Base-by-base conservation (phyloP, 768 basidiomycete genomes). In the Vararia minispora region DNA sequence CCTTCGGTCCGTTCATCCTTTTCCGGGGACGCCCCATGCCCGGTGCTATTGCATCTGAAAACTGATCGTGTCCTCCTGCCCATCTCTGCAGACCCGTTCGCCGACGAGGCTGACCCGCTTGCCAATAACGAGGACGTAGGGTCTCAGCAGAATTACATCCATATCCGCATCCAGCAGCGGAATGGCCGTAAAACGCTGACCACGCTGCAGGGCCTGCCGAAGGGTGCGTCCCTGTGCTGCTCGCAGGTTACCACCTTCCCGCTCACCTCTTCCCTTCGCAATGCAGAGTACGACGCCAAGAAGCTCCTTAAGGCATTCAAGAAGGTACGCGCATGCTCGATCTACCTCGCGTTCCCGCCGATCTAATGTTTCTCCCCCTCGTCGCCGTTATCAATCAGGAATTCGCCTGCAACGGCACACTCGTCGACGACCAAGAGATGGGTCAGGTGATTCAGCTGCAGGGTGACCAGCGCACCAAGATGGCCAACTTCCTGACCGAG, bases 171-270 rank as follows among this genome's bases (percentile, higher is more conserved):
- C 54, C 95, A 99, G 63, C 95, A 99, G 64, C 77, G 95, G 57
- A 99, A 98, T 75, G 95, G 95, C 46, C 76, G 95, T 56, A 99
- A 99, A 73, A 95, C 91, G 45, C 64, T 97, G 69, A 99, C 95
- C 28, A 99, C 92, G 42, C 71, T 98, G 51, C 92, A 98, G 63
- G 95, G 95, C 45, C 62, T 99, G 49, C 86, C 88, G 39, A 89
- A 84, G 63, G 76, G 87, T 87, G 48, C 48, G 76, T 63, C 23
- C 9, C n/a, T n/a, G 38, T 33, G 33, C 28, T 42, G 36, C 40
- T 24, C 39, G 25, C 37, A 44, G 28, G 35, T 14, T 41, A 21
- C 34, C 33, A 27, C 28, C 25, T n/a, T 45, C 46, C 29, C 40
- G 44, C 46, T 30, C 45, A 36, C 23, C 43, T 27, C 10, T 30